These are phyloP conservation scores for Penicillium palitans DNA, from an alignment of 2,329 filamentous ascomycete genomes.

Conservation along the genomic window DNA sequence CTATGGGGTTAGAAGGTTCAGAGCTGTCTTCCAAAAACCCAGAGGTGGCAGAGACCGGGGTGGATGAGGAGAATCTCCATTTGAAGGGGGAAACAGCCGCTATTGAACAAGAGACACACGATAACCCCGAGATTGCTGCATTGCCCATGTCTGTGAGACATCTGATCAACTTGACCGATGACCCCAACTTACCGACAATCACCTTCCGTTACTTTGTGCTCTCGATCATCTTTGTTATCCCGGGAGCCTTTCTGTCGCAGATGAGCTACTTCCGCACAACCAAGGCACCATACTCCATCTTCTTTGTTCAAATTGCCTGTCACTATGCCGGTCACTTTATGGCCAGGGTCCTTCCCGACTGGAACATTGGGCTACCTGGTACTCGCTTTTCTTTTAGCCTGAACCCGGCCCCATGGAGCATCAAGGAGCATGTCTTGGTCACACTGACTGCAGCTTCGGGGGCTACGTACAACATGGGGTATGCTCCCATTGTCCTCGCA, in stretches of 20 bases:
- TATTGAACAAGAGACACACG: conserved; percentile 37
- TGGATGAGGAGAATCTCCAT: conserved; percentile 23
- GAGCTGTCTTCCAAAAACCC: background rate
- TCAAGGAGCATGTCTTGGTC: conserved; percentile 60
- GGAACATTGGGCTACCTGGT: conserved; percentile 50
- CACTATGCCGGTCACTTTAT: conserved; percentile 57
- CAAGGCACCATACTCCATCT: conserved; percentile 59
- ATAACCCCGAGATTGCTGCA: conserved; percentile 55
- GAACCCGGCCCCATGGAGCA: conserved; percentile 58
- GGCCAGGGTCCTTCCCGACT: conserved; percentile 52
- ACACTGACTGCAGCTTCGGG: conserved; percentile 57
- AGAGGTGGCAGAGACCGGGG: conserved; percentile 1
- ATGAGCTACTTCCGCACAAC: conserved; percentile 60
- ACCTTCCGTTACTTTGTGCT: conserved; percentile 47
- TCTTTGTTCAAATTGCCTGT: conserved; percentile 61
- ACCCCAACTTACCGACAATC: conserved; percentile 56
- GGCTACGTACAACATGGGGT: conserved; percentile 54
- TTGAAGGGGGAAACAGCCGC: conserved; percentile 20
- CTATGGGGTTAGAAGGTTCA: background rate
- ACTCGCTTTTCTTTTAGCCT: conserved; percentile 53
- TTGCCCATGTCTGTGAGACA: conserved; percentile 58
- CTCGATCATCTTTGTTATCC: conserved; percentile 32
- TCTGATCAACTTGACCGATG: conserved; percentile 59
- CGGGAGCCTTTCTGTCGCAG: conserved; percentile 59
- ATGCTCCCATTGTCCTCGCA: conserved; percentile 55